Conservation (phyloP, 2,329 filamentous ascomycete genomes). For the Beauveria brongniartii region DNA sequence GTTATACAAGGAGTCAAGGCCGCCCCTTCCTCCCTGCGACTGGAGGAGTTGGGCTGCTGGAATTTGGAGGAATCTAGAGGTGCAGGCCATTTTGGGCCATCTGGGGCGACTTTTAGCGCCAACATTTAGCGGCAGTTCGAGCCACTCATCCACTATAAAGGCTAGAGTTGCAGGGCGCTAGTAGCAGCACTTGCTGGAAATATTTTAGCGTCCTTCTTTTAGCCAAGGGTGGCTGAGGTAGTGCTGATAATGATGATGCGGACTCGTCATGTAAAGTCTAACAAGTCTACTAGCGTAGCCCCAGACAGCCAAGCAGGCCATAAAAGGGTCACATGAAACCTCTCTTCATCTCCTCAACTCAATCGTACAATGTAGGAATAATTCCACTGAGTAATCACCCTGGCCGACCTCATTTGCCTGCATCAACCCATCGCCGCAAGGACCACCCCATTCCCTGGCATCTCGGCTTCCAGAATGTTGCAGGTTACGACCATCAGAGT, state of each 20-base stretch:
- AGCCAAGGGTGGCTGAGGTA: no score
- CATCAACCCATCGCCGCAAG: background rate
- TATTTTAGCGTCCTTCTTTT: background rate
- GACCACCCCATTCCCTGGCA: background rate
- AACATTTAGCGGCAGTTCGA: background rate
- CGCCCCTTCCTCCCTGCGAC: background rate
- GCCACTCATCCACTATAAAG: background rate
- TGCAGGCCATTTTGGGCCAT: background rate
- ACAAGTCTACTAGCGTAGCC: no score
- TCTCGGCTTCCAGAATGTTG: constrained; percentile 3
- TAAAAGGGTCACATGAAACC: background rate
- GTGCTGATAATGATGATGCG: no score
- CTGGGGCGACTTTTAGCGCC: no score
- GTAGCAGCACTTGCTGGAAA: background rate
- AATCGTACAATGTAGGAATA: no score
- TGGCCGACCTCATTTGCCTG: background rate
- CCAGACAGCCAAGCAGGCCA: no score
- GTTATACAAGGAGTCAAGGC: background rate
- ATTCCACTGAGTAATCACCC: background rate
- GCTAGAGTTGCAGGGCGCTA: constrained; percentile 8
- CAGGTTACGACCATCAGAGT: background rate
- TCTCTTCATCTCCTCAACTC: no score
- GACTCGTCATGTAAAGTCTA: no score
- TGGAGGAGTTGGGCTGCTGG: constrained; percentile 1
- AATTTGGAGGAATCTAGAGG: background rate